These are phyloP conservation scores for Micractinium conductrix DNA, from an alignment of 139 green algal species.

Conservation along the genomic window DNA sequence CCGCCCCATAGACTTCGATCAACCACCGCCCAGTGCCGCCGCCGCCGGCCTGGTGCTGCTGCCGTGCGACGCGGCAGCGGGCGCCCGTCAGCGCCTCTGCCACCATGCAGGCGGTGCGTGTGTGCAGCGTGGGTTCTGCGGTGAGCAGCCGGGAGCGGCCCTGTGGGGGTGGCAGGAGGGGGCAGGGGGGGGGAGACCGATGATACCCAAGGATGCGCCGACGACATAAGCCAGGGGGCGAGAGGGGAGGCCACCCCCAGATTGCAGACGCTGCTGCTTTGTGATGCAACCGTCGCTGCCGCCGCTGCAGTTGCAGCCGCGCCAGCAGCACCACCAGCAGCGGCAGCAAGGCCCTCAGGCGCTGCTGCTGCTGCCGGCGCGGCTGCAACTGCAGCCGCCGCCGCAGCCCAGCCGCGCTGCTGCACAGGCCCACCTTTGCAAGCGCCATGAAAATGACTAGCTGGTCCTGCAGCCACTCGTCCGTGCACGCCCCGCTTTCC, in stretches of 20 bases:
- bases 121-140: constrained; percentile 79
- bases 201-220: too few species aligned
- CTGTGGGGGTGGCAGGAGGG: not conserved
- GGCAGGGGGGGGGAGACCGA: too few species aligned
- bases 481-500: constrained; percentile 56
- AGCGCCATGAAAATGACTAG: constrained; percentile 89
- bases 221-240: too few species aligned
- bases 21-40: constrained; percentile 3
- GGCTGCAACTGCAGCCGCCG: too few species aligned
- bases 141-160: constrained; percentile 67
- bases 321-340: too few species aligned
- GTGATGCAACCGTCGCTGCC: too few species aligned
- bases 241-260: too few species aligned
- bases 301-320: too few species aligned
- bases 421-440: constrained; percentile 42
- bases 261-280: too few species aligned
- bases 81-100: constrained; percentile 60
- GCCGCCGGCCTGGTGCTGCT: not conserved
- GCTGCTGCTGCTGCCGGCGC: too few species aligned
- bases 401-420: too few species aligned
- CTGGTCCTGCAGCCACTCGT: constrained; percentile 71
- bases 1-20: constrained; percentile 23
- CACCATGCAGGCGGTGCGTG: constrained; percentile 78
- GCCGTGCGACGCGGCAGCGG: constrained; percentile 42
- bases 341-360: too few species aligned